Evolutionary conservation across 257 asterid genomes (phyloP).

Genomic region (Penstemon eatonii): DNA sequence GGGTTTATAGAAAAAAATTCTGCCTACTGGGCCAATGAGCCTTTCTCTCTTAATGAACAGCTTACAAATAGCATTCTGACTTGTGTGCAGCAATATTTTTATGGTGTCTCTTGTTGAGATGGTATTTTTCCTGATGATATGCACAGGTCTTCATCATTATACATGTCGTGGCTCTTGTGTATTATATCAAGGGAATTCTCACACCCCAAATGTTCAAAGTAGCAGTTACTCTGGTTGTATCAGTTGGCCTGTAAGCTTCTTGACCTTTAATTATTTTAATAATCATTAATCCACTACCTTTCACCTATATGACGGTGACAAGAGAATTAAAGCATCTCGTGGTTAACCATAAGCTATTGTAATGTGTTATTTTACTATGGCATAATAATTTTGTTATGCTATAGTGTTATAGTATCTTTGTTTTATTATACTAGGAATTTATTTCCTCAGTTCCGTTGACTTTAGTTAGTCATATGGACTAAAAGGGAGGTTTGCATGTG

Average conservation of each 20-base stretch:
- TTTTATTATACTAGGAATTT: not conserved
- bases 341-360: not conserved
- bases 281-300: slow-evolving; percentile 1
- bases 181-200: slow-evolving; percentile 85
- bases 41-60: not conserved
- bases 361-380: not conserved
- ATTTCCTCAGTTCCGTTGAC: slow-evolving; percentile 3
- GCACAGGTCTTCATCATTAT: slow-evolving; percentile 83
- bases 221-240: slow-evolving; percentile 86
- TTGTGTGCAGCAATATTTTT: not conserved
- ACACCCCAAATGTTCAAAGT: slow-evolving; percentile 95
- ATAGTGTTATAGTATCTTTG: too few relatives aligned
- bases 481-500: not conserved
- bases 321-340: slow-evolving; percentile 9
- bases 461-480: slow-evolving; percentile 11
- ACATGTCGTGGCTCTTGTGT: slow-evolving; percentile 92
- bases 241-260: slow-evolving; percentile 80
- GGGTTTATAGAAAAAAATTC: not conserved
- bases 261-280: slow-evolving; percentile 22
- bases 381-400: not conserved
- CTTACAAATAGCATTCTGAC: slow-evolving; percentile 1
- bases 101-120: not conserved
- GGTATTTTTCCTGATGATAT: slow-evolving; percentile 25
- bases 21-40: not conserved
- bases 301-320: slow-evolving; percentile 3